These are phyloP conservation scores for Escovopsis sp. DNA, from an alignment of 2,329 filamentous ascomycete genomes.

Conservation along the genomic window DNA sequence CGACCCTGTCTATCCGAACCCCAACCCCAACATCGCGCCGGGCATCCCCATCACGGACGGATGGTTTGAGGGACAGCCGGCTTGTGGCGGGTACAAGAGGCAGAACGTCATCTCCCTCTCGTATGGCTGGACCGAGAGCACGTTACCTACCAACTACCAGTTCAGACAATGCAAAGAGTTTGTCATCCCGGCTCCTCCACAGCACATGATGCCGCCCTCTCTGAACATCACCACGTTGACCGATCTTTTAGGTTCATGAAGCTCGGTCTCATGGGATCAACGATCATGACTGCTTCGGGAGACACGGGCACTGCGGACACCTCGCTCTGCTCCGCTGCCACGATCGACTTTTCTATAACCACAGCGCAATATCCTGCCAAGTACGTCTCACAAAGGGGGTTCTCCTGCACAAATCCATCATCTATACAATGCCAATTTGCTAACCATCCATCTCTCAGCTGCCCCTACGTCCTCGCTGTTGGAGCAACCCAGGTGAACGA, in stretches of 20 bases:
- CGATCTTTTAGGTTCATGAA: neutral
- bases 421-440: neutral
- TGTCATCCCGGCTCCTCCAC: neutral
- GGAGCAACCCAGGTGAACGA: neutral
- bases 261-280: neutral
- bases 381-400: neutral
- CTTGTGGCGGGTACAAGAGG: neutral
- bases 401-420: neutral
- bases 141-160: neutral
- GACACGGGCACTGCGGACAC: neutral
- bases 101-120: neutral
- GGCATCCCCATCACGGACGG: neutral
- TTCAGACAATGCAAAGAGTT: constrained; percentile 1
- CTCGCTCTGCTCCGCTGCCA: neutral
- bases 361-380: neutral
- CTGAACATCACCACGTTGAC: neutral
- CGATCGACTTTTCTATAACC: neutral
- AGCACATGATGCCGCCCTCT: too few relatives aligned
- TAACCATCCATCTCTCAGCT: neutral
- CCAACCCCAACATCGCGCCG: neutral
- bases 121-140: neutral
- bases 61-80: neutral
- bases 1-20: constrained; percentile 13
- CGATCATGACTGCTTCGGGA: neutral
- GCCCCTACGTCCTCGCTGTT: neutral